Evolutionary conservation across 257 asterid genomes (phyloP), one percentile per base, ranked within the genome.

Genomic region (Capsicum pubescens): DNA sequence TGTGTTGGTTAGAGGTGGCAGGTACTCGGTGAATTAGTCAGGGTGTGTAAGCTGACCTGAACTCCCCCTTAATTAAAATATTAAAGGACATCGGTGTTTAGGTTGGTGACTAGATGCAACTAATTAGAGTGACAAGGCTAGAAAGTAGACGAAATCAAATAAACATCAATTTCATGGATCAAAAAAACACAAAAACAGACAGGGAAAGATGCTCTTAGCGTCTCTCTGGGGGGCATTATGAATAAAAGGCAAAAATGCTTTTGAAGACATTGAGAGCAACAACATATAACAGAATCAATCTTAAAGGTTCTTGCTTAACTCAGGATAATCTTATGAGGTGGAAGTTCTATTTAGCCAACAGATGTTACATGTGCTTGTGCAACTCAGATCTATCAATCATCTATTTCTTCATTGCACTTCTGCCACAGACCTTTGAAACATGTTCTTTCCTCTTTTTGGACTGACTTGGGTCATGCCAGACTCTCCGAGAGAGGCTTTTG

Each of bases 201-300:
- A 44, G 36, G 79, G 57, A 1, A 42, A 19, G 79, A 71, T 17
- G 79, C 79, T 44, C 36, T 71, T 71, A 44, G 57, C 79, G 9
- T 44, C 79, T 70, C 56, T 71, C 57, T 71, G 48, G 71, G 71
- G 57, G 55, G 10, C 17, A n/a, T 71, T 71, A 44, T n/a, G 79
- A 19, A 71, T 46, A 71, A 71, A 71, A 71, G 10, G 57, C 3
- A 42, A 71, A 71, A 5, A 17, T 46, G 8, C 57, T 17, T 42
- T 46, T 44, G 57, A 44, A 44, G 55, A 50, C 57, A 71, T 44
- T 2, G 16, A 71, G 79, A 46, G 57, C 32, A 71, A 48, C 79
- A 44, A 71, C n/a, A 13, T 10, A 44, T 71, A 44, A 9, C 70
- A 71, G 79, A 56, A 71, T 71, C 44, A 3, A 39, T 39, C 44